A percentile compares a stretch with the other conserved stretches of the same genome.
phyloP scores from a whole-genome alignment of 2,329 filamentous ascomycete genomes.

The Penicillium sp. region DNA sequence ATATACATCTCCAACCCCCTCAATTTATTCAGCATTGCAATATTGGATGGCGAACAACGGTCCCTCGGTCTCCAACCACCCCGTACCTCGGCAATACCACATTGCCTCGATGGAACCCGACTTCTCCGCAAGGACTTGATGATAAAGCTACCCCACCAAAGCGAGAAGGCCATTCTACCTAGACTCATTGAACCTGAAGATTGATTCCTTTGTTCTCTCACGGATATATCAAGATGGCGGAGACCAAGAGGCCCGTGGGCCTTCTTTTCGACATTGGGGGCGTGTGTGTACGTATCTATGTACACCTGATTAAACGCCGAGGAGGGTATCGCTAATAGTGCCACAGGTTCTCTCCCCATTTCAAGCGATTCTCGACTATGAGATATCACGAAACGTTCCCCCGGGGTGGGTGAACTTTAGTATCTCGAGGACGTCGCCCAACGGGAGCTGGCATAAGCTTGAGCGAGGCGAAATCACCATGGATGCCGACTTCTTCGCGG shows the following conservation, averaged over 20 bases:
- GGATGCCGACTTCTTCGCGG: conserved; percentile 69
- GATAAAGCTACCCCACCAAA: not conserved
- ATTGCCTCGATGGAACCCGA: conserved; percentile 5
- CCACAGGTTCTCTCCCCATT: conserved; percentile 82
- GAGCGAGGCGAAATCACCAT: conserved; percentile 80
- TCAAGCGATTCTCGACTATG: conserved; percentile 89
- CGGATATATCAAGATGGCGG: conserved; percentile 38
- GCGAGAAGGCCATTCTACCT: no score
- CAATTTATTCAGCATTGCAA: no score
- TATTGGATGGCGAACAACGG: not conserved
- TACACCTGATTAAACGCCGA: not conserved
- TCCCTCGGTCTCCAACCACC: conserved; percentile 17
- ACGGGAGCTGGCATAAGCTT: conserved; percentile 82
- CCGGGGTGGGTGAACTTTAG: conserved; percentile 88
- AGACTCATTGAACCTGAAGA: no score
- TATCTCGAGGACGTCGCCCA: conserved; percentile 72
- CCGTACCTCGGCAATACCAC: conserved; percentile 30
- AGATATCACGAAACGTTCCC: conserved; percentile 71
- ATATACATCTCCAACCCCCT: no score
- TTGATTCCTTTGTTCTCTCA: no score
- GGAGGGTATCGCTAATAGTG: conserved; percentile 7
- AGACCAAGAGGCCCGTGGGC: conserved; percentile 60
- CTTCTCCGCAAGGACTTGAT: conserved; percentile 10
- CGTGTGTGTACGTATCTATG: conserved; percentile 72
- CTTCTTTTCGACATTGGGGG: conserved; percentile 94